These are phyloP conservation scores for Microcera coccophila DNA, from an alignment of 2,329 filamentous ascomycete genomes.

Conservation along the genomic window DNA sequence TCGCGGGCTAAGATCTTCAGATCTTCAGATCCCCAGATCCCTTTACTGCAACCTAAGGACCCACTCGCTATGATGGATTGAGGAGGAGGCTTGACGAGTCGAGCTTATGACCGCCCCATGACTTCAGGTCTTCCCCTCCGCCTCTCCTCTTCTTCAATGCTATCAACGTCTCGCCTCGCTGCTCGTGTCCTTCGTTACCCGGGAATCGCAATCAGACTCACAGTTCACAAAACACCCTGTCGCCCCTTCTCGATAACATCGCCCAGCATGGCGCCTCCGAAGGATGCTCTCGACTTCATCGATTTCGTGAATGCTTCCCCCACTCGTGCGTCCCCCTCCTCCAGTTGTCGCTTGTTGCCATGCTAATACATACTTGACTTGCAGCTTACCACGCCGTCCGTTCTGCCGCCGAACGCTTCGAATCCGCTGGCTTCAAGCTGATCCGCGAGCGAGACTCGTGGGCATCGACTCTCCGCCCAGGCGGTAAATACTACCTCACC, in stretches of 20 bases:
- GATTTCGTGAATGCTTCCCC: slow-evolving; percentile 93
- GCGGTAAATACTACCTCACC: slow-evolving; percentile 94
- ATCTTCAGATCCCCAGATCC: too few relatives aligned
- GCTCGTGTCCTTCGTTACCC: slow-evolving; percentile 11
- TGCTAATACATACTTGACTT: slow-evolving; percentile 17
- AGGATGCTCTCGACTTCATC: slow-evolving; percentile 75
- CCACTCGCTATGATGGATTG: neutral
- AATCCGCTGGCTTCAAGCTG: slow-evolving; percentile 78
- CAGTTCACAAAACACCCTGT: neutral
- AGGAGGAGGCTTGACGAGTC: neutral
- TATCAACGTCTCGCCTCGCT: slow-evolving; percentile 13
- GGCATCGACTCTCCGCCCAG: slow-evolving; percentile 72
- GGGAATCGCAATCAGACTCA: slow-evolving; percentile 12
- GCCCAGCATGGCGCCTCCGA: slow-evolving; percentile 48
- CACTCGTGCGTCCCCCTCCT: slow-evolving; percentile 61
- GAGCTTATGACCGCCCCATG: neutral
- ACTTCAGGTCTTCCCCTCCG: slow-evolving; percentile 9
- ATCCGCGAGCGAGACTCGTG: slow-evolving; percentile 91
- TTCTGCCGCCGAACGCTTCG: slow-evolving; percentile 69
- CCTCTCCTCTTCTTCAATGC: slow-evolving; percentile 17
- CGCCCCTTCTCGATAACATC: slow-evolving; percentile 28
- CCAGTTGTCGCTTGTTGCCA: neutral
- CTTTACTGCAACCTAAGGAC: too few relatives aligned
- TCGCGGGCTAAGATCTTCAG: too few relatives aligned
- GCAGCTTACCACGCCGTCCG: slow-evolving; percentile 91